phyloP scores from a whole-genome alignment of 1,284 basidiomycete species.

The Exobasidium cylindrosporum region DNA sequence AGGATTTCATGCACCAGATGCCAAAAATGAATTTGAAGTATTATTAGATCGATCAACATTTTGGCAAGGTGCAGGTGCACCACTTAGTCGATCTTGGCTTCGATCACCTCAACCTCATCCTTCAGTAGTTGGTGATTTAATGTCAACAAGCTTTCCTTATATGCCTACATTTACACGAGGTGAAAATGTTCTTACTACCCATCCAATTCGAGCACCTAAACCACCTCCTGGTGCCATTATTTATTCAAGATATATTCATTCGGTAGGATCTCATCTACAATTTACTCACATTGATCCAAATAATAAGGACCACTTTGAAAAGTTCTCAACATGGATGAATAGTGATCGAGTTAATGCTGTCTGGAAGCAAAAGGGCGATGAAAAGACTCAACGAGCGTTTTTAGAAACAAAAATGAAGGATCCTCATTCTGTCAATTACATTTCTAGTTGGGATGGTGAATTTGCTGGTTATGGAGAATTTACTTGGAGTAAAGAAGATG shows the following conservation, averaged over 20 bases:
- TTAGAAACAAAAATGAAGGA: slow-evolving; percentile 58
- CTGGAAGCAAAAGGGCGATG: slow-evolving; percentile 62
- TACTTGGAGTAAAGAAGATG: slow-evolving; percentile 61
- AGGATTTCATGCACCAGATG: slow-evolving; percentile 22
- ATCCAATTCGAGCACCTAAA: slow-evolving; percentile 64
- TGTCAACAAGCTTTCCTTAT: slow-evolving; percentile 53
- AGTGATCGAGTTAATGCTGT: slow-evolving; percentile 60
- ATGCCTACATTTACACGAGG: slow-evolving; percentile 58
- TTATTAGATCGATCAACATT: slow-evolving; percentile 60
- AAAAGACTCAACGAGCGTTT: slow-evolving; percentile 61
- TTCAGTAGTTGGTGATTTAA: slow-evolving; percentile 6
- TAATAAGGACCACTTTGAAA: slow-evolving; percentile 58
- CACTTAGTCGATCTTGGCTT: slow-evolving; percentile 59
- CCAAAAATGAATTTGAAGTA: slow-evolving; percentile 33
- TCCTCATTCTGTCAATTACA: slow-evolving; percentile 59
- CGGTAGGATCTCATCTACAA: slow-evolving; percentile 59
- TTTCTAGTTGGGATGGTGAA: slow-evolving; percentile 63
- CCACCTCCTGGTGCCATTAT: slow-evolving; percentile 59
- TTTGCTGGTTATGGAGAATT: slow-evolving; percentile 63
- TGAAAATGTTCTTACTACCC: slow-evolving; percentile 60
- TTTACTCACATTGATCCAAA: slow-evolving; percentile 60
- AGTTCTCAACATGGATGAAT: slow-evolving; percentile 63
- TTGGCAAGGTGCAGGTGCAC: slow-evolving; percentile 63
- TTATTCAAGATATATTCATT: slow-evolving; percentile 61
- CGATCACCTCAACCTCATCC: slow-evolving; percentile 45